These are phyloP conservation scores for Rheum nobile DNA, from an alignment of 148 eudicot genomes.

Conservation along the genomic window DNA sequence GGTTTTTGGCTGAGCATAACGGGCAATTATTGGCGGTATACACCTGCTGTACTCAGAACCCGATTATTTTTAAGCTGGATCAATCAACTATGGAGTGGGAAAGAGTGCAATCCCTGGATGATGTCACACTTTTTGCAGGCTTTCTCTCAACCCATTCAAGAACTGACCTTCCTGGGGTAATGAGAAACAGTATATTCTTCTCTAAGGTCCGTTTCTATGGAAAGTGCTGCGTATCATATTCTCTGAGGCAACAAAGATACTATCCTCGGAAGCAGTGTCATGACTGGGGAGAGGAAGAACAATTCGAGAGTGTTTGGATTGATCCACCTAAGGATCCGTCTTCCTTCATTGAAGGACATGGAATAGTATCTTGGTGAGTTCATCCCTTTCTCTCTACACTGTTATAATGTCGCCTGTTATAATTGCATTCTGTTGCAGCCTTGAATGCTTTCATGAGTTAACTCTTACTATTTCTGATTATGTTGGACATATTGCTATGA, in stretches of 20 bases:
- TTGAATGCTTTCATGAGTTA: not conserved
- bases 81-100: conserved; percentile 49
- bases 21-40: conserved; percentile 57
- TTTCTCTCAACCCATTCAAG: conserved; percentile 64
- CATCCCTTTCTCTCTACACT: too few species aligned
- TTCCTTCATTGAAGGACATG: conserved; percentile 20
- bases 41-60: conserved; percentile 57
- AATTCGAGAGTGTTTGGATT: conserved; percentile 66
- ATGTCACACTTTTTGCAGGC: conserved; percentile 59
- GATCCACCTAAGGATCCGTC: conserved; percentile 57
- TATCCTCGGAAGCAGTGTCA: conserved; percentile 69
- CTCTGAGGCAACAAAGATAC: conserved; percentile 47
- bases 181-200: conserved; percentile 69
- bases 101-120: conserved; percentile 42
- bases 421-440: not conserved
- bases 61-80: conserved; percentile 53
- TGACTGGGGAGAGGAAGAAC: conserved; percentile 87
- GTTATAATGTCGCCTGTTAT: too few species aligned
- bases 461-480: not conserved
- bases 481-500: not conserved
- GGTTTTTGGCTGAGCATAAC: conserved; percentile 57
- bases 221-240: conserved; percentile 58
- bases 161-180: conserved; percentile 52
- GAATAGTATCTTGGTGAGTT: not conserved
- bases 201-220: conserved; percentile 74